Evolutionary conservation across 805 yeast genomes (phyloP).

Genomic region (Saccharomycopsis synnaedendra): DNA sequence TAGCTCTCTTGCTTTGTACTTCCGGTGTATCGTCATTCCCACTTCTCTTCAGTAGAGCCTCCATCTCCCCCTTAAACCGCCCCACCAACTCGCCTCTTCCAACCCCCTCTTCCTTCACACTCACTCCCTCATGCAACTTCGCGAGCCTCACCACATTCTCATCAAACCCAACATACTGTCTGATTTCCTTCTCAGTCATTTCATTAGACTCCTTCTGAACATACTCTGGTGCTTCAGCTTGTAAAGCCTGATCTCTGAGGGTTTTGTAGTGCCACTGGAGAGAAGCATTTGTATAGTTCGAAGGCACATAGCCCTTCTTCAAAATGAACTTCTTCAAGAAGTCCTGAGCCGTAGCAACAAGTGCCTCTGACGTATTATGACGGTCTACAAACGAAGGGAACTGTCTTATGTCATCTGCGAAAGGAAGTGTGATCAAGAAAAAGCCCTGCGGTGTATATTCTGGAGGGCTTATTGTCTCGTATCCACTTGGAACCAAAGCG

Average conservation of each 20-base stretch:
- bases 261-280: slow-evolving; percentile 56
- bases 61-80: too few relatives aligned
- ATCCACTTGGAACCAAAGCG: slow-evolving; percentile 45
- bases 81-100: too few relatives aligned
- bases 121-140: not conserved
- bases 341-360: slow-evolving; percentile 20
- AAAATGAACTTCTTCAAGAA: slow-evolving; percentile 32
- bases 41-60: too few relatives aligned
- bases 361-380: slow-evolving; percentile 17
- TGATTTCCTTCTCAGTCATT: not conserved
- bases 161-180: not conserved
- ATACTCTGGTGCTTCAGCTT: slow-evolving; percentile 31
- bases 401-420: slow-evolving; percentile 60
- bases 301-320: slow-evolving; percentile 42
- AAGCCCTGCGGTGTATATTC: slow-evolving; percentile 53
- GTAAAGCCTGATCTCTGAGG: slow-evolving; percentile 55
- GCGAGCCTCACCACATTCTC: not conserved
- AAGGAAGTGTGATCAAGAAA: slow-evolving; percentile 58
- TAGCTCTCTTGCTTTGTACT: too few relatives aligned
- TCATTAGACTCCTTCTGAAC: slow-evolving; percentile 10
- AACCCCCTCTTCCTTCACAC: too few relatives aligned
- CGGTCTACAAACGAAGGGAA: slow-evolving; percentile 32
- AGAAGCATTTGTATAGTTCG: slow-evolving; percentile 50
- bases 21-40: too few relatives aligned
- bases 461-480: slow-evolving; percentile 14